phyloP scores from a whole-genome alignment of 2,329 filamentous ascomycete species.

The Pseudogymnoascus sp. region DNA sequence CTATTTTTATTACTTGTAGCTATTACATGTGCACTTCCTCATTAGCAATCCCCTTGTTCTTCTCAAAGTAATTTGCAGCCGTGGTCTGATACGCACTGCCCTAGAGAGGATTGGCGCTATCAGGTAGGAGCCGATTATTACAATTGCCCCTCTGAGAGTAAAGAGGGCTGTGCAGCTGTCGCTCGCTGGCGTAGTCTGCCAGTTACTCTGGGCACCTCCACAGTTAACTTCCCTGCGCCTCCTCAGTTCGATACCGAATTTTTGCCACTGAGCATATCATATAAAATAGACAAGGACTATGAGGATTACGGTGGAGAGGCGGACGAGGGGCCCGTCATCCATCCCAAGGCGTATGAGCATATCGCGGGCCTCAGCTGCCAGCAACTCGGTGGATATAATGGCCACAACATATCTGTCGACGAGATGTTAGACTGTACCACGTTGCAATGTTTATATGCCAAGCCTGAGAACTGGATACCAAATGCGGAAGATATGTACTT shows the following conservation, averaged over 20 bases:
- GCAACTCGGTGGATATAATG: background rate
- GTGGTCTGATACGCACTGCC: background rate
- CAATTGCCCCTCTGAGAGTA: background rate
- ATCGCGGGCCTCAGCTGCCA: background rate
- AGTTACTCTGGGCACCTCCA: background rate
- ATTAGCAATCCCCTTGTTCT: background rate
- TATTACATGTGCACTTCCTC: background rate
- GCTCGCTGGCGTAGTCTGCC: background rate
- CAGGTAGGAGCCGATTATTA: background rate
- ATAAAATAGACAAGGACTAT: background rate
- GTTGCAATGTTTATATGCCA: background rate
- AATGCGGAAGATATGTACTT: background rate
- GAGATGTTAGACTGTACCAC: background rate
- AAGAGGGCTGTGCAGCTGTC: background rate
- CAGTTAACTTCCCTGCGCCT: background rate
- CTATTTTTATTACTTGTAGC: background rate
- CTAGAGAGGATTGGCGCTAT: background rate
- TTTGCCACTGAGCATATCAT: background rate
- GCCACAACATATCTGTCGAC: background rate
- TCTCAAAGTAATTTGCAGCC: background rate
- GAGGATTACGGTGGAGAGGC: background rate
- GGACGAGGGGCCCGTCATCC: background rate
- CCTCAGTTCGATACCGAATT: background rate
- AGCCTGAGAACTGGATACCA: background rate
- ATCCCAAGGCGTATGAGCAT: background rate